Evolutionary conservation across 768 basidiomycete genomes (phyloP).

Genomic region (Phaeotremella fagi): DNA sequence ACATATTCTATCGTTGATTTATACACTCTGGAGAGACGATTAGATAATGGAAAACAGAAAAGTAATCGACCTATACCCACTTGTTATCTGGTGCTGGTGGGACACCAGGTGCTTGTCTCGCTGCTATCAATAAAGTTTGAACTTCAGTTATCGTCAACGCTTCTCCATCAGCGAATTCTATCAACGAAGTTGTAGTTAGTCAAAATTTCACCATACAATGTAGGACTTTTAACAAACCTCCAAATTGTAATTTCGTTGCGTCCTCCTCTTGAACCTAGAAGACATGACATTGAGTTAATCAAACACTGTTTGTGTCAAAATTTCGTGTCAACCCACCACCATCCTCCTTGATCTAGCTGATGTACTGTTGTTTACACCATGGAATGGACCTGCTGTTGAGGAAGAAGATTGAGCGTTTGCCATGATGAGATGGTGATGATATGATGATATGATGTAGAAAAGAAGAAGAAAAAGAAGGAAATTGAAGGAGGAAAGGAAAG

Average conservation of each 20-base stretch:
- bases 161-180: conserved; percentile 43
- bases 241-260: conserved; percentile 44
- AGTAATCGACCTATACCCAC: conserved; percentile 10
- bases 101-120: conserved; percentile 22
- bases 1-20: conserved; percentile 38
- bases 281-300: neutral
- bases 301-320: neutral
- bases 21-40: conserved; percentile 24
- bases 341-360: neutral
- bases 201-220: neutral
- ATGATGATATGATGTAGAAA: neutral
- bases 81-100: conserved; percentile 42
- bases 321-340: neutral
- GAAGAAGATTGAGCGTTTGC: neutral
- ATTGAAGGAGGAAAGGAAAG: neutral
- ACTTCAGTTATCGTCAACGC: conserved; percentile 40
- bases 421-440: neutral
- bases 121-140: conserved; percentile 19
- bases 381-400: neutral
- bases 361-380: neutral
- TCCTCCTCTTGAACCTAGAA: conserved; percentile 36
- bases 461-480: neutral
- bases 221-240: conserved; percentile 17
- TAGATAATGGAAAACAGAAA: neutral
- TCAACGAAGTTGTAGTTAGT: neutral